phyloP scores from a whole-genome alignment of 352 stramenopile species.

The Hyaloperonospora arabidopsidis region DNA sequence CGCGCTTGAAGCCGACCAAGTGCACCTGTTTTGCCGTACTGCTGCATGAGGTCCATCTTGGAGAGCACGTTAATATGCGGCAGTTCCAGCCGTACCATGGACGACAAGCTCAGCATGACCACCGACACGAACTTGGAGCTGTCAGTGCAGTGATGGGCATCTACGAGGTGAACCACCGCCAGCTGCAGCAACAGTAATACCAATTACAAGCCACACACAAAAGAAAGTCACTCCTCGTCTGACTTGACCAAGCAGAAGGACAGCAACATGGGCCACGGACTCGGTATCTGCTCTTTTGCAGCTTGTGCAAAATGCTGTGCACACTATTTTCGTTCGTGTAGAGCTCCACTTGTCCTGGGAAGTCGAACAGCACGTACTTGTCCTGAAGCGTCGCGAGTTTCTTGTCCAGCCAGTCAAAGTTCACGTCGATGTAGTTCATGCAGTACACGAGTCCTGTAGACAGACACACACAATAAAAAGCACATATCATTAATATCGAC shows the following conservation, averaged over 20 bases:
- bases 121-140: slow-evolving; percentile 97
- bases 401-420: slow-evolving; percentile 98
- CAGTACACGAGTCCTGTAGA: slow-evolving; percentile 92
- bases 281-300: slow-evolving; percentile 86
- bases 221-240: background rate
- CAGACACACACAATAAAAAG: background rate
- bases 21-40: slow-evolving; percentile 78
- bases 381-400: slow-evolving; percentile 76
- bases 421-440: slow-evolving; percentile 98
- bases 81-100: slow-evolving; percentile 96
- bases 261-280: slow-evolving; percentile 22
- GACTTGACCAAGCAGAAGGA: slow-evolving; percentile 34
- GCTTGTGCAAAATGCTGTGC: slow-evolving; percentile 90
- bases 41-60: slow-evolving; percentile 97
- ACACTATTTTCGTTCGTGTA: slow-evolving; percentile 98
- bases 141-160: slow-evolving; percentile 90
- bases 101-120: slow-evolving; percentile 92
- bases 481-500: too few species aligned
- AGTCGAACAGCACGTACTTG: slow-evolving; percentile 98
- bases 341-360: slow-evolving; percentile 98
- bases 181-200: slow-evolving; percentile 31
- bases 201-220: background rate
- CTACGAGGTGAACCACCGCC: slow-evolving; percentile 92
- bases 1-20: background rate
- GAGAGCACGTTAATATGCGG: slow-evolving; percentile 98